Conservation (phyloP, 2,329 filamentous ascomycete species). For the Cordyceps javanica region DNA sequence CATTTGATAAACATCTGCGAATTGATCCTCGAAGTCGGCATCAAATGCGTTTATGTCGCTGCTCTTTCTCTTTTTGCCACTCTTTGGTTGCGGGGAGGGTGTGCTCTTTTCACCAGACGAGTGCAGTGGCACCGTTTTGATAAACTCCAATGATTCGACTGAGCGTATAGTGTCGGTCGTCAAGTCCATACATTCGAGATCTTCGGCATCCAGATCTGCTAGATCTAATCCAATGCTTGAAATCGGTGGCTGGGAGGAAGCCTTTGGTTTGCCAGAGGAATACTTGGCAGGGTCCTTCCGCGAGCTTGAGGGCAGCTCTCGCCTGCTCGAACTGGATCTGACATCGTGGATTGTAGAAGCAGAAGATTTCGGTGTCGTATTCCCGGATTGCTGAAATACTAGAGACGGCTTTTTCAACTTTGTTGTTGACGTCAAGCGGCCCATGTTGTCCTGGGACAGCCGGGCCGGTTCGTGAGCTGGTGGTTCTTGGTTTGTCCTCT, state of each 20-base stretch:
- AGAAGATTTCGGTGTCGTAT: conserved; percentile 31
- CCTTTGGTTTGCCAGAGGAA: conserved; percentile 23
- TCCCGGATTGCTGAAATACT: conserved; percentile 34
- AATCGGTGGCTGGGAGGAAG: conserved; percentile 12
- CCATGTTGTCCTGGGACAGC: conserved; percentile 33
- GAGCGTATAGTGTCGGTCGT: conserved; percentile 30
- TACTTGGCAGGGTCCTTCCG: conserved; percentile 18
- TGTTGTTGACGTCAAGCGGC: conserved; percentile 36
- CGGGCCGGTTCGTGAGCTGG: neutral
- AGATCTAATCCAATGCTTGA: conserved; percentile 25
- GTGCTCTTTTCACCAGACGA: conserved; percentile 1
- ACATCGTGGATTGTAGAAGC: conserved; percentile 1
- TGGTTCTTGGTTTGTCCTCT: neutral
- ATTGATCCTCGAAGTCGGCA: conserved; percentile 37
- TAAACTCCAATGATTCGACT: conserved; percentile 30
- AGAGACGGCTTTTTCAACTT: conserved; percentile 40
- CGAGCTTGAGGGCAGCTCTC: conserved; percentile 4
- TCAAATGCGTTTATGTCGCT: conserved; percentile 36
- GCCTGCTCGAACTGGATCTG: neutral
- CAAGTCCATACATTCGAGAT: conserved; percentile 34
- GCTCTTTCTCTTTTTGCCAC: conserved; percentile 48
- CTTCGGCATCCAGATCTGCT: conserved; percentile 29
- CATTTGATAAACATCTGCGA: conserved; percentile 48
- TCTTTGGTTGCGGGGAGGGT: conserved; percentile 19
- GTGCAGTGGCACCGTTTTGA: conserved; percentile 29